phyloP scores from a whole-genome alignment of 169 alveolate genomes.

The Plasmodium adleri region DNA sequence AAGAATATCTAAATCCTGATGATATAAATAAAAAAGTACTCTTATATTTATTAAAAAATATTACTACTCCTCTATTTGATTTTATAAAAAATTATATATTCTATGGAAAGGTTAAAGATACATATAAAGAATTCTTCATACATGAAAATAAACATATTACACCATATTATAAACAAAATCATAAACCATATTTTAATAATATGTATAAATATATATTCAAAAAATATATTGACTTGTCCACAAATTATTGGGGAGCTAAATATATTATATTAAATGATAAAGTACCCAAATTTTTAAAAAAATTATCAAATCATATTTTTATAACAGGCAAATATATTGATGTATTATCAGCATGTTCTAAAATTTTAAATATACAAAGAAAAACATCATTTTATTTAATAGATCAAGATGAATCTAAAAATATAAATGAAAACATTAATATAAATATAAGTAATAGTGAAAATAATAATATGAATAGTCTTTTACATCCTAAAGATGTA shows the following conservation, averaged over 20 bases:
- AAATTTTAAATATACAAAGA: conserved; percentile 22
- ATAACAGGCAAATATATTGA: conserved; percentile 72
- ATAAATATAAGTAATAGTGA: not conserved
- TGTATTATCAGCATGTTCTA: conserved; percentile 58
- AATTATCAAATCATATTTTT: conserved; percentile 35
- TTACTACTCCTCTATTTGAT: conserved; percentile 72
- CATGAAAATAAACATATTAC: conserved; percentile 75
- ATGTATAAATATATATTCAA: conserved; percentile 64
- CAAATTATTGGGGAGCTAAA: conserved; percentile 77
- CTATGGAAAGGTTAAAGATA: conserved; percentile 65
- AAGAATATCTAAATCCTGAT: conserved; percentile 65
- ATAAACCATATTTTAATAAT: conserved; percentile 55
- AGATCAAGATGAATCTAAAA: too few relatives aligned
- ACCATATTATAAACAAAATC: conserved; percentile 63
- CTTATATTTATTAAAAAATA: conserved; percentile 53
- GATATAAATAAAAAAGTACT: conserved; percentile 59
- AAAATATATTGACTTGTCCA: conserved; percentile 66
- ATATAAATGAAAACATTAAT: not conserved
- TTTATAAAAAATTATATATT: conserved; percentile 71
- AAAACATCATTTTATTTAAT: not conserved
- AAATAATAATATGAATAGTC: not conserved
- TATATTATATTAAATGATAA: conserved; percentile 38
- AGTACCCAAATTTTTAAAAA: conserved; percentile 57
- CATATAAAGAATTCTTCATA: conserved; percentile 64
- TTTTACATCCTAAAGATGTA: too few relatives aligned